These are phyloP conservation scores for Xylaria sp. DNA, from an alignment of 2,329 filamentous ascomycete species.

Conservation along the genomic window DNA sequence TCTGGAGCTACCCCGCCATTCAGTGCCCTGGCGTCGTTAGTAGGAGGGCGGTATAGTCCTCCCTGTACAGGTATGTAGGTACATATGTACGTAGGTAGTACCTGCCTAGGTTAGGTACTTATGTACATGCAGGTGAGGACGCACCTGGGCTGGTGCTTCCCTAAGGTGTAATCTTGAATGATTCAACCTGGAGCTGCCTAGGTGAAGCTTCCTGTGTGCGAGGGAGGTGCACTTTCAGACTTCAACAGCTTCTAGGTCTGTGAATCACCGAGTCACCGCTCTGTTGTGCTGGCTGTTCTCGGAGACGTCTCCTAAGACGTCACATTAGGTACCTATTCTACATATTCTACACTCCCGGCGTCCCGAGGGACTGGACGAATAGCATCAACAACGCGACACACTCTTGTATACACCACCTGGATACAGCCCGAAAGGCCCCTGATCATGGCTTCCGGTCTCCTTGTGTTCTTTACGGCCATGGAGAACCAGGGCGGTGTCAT, in stretches of 20 bases:
- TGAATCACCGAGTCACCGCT: too few species aligned
- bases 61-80: too few species aligned
- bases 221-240: not conserved
- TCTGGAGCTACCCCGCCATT: not conserved
- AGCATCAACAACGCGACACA: not conserved
- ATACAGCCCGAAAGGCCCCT: not conserved
- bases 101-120: not conserved
- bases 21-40: not conserved
- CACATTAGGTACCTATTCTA: not conserved
- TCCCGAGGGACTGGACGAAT: not conserved
- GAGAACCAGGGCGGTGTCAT: slow-evolving; percentile 59
- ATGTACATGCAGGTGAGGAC: too few species aligned
- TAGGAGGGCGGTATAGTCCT: not conserved
- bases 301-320: not conserved
- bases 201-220: not conserved
- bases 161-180: not conserved
- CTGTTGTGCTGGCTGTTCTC: too few species aligned
- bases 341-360: not conserved
- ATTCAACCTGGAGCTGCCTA: not conserved
- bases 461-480: slow-evolving; percentile 60
- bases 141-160: too few species aligned
- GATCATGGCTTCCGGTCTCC: slow-evolving; percentile 54
- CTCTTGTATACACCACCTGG: not conserved
- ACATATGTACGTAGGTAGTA: too few species aligned
- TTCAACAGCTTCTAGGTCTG: not conserved